Evolutionary conservation across 148 eudicot species (phyloP).

Genomic region (Rhododendron williamsianum): DNA sequence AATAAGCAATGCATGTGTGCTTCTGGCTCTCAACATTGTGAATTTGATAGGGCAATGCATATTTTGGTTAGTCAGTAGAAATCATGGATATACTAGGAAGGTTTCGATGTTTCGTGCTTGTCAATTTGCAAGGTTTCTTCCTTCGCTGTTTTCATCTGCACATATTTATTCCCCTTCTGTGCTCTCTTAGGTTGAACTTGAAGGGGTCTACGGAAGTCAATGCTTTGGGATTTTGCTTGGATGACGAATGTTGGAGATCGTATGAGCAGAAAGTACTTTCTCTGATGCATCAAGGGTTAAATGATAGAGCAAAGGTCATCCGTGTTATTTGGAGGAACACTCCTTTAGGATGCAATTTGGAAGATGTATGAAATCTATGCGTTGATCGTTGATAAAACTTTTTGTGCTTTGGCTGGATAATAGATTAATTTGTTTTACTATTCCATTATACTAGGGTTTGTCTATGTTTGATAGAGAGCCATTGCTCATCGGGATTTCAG

Average conservation of each 20-base stretch:
- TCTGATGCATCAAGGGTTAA: slow-evolving; percentile 57
- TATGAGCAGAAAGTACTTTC: slow-evolving; percentile 74
- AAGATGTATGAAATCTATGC: slow-evolving; percentile 49
- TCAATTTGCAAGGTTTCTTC: neutral
- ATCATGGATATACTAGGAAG: neutral
- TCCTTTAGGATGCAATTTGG: slow-evolving; percentile 36
- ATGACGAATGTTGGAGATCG: slow-evolving; percentile 90
- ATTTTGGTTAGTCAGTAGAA: neutral
- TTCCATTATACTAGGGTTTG: slow-evolving; percentile 51
- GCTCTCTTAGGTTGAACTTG: slow-evolving; percentile 58
- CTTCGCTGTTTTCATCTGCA: neutral
- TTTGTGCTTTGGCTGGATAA: neutral
- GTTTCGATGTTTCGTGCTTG: neutral
- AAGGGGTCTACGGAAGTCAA: slow-evolving; percentile 47
- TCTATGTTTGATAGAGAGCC: slow-evolving; percentile 60
- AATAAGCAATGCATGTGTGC: neutral
- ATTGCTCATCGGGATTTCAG: slow-evolving; percentile 60
- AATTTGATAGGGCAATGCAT: neutral
- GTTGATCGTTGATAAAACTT: neutral
- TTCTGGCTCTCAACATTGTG: neutral
- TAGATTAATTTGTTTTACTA: neutral
- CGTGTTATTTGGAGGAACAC: slow-evolving; percentile 85
- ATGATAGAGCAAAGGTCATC: slow-evolving; percentile 62
- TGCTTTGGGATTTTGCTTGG: slow-evolving; percentile 61
- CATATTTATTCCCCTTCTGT: neutral